A percentile compares a stretch with the other conserved stretches of the same genome.
Evolutionary conservation across 1,284 basidiomycete species (phyloP).

Genomic region (Boletellus deceptivus): DNA sequence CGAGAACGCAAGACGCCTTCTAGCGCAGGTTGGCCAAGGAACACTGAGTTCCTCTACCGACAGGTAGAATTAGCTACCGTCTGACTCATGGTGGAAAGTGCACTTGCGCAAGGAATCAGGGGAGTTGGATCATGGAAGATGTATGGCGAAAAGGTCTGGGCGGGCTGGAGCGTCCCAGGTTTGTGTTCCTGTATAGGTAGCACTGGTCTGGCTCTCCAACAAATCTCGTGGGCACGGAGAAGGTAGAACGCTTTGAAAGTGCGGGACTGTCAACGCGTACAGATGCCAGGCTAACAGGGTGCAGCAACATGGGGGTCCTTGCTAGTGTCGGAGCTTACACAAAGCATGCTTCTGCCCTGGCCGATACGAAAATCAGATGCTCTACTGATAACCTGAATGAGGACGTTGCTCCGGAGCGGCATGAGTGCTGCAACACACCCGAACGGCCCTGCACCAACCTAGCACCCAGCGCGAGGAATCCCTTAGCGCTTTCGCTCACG

Average conservation of each 20-base stretch:
- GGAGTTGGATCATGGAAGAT: constrained; percentile 21
- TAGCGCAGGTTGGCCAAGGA: constrained; percentile 33
- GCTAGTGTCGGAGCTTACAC: too few relatives aligned
- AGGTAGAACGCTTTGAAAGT: too few relatives aligned
- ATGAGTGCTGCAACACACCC: background rate
- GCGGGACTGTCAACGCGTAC: too few relatives aligned
- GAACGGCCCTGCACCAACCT: background rate
- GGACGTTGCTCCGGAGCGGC: background rate
- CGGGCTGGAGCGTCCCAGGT: constrained; percentile 15
- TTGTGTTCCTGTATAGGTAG: too few relatives aligned
- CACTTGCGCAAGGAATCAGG: constrained; percentile 24
- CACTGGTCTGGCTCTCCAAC: too few relatives aligned
- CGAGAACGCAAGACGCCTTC: constrained; percentile 34
- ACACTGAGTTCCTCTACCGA: constrained; percentile 8
- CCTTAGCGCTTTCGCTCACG: background rate
- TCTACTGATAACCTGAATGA: background rate
- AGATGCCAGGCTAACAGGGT: too few relatives aligned
- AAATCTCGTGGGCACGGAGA: too few relatives aligned
- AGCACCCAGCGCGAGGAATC: background rate
- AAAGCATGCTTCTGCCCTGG: too few relatives aligned
- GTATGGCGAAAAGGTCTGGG: constrained; percentile 8
- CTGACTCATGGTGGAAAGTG: background rate
- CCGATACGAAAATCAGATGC: too few relatives aligned
- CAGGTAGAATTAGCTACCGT: background rate
- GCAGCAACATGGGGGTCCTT: too few relatives aligned